These are phyloP conservation scores for Hysterangium stoloniferum DNA, from an alignment of 768 basidiomycete genomes.

Conservation along the genomic window DNA sequence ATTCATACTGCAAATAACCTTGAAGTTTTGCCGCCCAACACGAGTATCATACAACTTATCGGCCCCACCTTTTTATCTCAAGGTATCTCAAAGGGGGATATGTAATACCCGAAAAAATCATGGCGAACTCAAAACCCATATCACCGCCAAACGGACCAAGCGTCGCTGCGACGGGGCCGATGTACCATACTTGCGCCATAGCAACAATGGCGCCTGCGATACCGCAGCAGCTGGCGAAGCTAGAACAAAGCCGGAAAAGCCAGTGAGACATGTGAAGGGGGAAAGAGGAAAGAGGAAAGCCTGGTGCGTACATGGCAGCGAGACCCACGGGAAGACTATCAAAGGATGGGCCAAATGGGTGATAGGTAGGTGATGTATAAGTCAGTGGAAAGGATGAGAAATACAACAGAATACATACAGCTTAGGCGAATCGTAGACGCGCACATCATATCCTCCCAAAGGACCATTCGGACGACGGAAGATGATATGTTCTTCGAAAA, in stretches of 20 bases:
- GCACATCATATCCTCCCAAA: slow-evolving; percentile 44
- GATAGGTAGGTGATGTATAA: too few relatives aligned
- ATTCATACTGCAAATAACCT: too few relatives aligned
- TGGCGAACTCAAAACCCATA: slow-evolving; percentile 48
- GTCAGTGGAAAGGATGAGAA: background rate
- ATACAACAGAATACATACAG: slow-evolving; percentile 23
- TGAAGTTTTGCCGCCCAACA: background rate
- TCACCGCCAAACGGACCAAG: slow-evolving; percentile 41
- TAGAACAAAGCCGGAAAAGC: background rate
- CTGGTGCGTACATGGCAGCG: slow-evolving; percentile 30
- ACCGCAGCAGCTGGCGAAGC: slow-evolving; percentile 37
- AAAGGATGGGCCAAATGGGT: too few relatives aligned
- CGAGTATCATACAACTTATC: slow-evolving; percentile 12
- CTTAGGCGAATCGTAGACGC: slow-evolving; percentile 37
- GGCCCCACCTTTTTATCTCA: slow-evolving; percentile 29
- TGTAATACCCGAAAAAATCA: slow-evolving; percentile 36
- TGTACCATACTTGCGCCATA: slow-evolving; percentile 49
- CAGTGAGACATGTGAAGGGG: background rate
- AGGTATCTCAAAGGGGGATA: slow-evolving; percentile 42
- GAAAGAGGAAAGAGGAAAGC: background rate
- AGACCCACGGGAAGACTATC: slow-evolving; percentile 38
- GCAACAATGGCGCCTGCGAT: slow-evolving; percentile 42
- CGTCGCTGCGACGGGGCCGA: slow-evolving; percentile 37
- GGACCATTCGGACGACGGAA: slow-evolving; percentile 33
- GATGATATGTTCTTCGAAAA: slow-evolving; percentile 40